These are phyloP conservation scores for Cymbopogon citratus DNA, from an alignment of 176 grass and related monocot species.

Conservation along the genomic window DNA sequence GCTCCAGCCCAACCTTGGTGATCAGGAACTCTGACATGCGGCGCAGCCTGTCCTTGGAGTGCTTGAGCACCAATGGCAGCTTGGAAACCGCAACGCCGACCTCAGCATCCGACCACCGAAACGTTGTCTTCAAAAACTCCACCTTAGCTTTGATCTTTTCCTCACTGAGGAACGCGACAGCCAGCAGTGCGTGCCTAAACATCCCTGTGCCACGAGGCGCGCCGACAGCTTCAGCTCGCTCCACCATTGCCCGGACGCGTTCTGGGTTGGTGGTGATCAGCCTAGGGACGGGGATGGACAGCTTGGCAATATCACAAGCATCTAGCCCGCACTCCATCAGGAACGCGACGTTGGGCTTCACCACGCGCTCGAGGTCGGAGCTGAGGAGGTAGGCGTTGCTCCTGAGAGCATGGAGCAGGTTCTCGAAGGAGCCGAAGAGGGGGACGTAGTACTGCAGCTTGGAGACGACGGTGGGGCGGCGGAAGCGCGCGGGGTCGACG, in stretches of 20 bases:
- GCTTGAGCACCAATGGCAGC: slow-evolving; percentile 28
- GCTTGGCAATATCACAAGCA: slow-evolving; percentile 38
- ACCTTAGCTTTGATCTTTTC: slow-evolving; percentile 38
- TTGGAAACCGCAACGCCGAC: slow-evolving; percentile 29
- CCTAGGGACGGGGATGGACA: slow-evolving; percentile 12
- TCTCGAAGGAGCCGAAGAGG: slow-evolving; percentile 37
- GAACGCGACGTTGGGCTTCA: slow-evolving; percentile 47
- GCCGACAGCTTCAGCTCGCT: slow-evolving; percentile 23
- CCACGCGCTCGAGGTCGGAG: slow-evolving; percentile 42
- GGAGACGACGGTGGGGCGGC: slow-evolving; percentile 36
- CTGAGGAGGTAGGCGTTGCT: slow-evolving; percentile 40
- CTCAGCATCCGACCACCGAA: slow-evolving; percentile 48
- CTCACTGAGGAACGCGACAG: slow-evolving; percentile 31
- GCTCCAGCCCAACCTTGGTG: slow-evolving; percentile 28
- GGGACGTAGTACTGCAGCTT: slow-evolving; percentile 49
- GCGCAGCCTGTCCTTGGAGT: slow-evolving; percentile 40
- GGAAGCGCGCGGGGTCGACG: slow-evolving; percentile 39
- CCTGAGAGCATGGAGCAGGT: slow-evolving; percentile 38
- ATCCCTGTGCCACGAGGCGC: slow-evolving; percentile 14
- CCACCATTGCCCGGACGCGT: slow-evolving; percentile 18
- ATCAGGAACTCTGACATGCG: slow-evolving; percentile 38
- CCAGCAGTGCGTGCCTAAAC: slow-evolving; percentile 41
- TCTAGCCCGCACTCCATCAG: slow-evolving; percentile 42
- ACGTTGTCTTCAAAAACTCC: slow-evolving; percentile 33
- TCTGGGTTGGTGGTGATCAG: slow-evolving; percentile 39